Conservation (phyloP, 2,329 filamentous ascomycete genomes). For the Stagonosporopsis chrysanthemi region DNA sequence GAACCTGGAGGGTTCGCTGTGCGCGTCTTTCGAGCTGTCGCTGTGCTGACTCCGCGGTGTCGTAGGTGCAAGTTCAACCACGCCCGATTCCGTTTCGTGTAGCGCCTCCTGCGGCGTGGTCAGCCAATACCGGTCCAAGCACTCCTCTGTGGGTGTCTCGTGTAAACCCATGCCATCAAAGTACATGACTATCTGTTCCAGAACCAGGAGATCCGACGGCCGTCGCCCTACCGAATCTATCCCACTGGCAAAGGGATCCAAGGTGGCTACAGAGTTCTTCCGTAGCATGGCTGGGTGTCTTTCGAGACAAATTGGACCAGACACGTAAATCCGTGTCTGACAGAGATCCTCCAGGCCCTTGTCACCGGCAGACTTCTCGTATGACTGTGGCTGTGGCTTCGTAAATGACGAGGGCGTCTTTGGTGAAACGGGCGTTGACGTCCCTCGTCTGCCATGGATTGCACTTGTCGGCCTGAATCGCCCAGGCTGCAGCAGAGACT, state of each 20-base stretch:
- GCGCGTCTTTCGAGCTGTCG: slow-evolving; percentile 1
- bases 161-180: slow-evolving; percentile 52
- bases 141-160: slow-evolving; percentile 34
- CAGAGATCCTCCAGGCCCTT: background rate
- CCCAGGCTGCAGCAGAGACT: slow-evolving; percentile 7
- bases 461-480: slow-evolving; percentile 20
- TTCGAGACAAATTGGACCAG: slow-evolving; percentile 53
- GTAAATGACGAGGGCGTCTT: slow-evolving; percentile 12
- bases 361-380: slow-evolving; percentile 12
- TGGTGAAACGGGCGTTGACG: slow-evolving; percentile 20
- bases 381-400: slow-evolving; percentile 10
- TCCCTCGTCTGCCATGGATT: slow-evolving; percentile 17
- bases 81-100: slow-evolving; percentile 11
- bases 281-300: slow-evolving; percentile 38
- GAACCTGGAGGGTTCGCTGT: slow-evolving; percentile 25
- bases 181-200: slow-evolving; percentile 53
- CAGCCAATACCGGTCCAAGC: slow-evolving; percentile 45
- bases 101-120: slow-evolving; percentile 17
- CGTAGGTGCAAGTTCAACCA: slow-evolving; percentile 16
- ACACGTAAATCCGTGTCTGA: slow-evolving; percentile 45
- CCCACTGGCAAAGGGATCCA: slow-evolving; percentile 47
- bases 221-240: slow-evolving; percentile 25
- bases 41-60: slow-evolving; percentile 13
- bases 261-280: slow-evolving; percentile 51
- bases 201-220: slow-evolving; percentile 33